Percentiles rank a stretch among this genome's conserved stretches.
These are phyloP conservation scores for Dactylis glomerata DNA, from an alignment of 176 grass and related monocot species.

Conservation along the genomic window DNA sequence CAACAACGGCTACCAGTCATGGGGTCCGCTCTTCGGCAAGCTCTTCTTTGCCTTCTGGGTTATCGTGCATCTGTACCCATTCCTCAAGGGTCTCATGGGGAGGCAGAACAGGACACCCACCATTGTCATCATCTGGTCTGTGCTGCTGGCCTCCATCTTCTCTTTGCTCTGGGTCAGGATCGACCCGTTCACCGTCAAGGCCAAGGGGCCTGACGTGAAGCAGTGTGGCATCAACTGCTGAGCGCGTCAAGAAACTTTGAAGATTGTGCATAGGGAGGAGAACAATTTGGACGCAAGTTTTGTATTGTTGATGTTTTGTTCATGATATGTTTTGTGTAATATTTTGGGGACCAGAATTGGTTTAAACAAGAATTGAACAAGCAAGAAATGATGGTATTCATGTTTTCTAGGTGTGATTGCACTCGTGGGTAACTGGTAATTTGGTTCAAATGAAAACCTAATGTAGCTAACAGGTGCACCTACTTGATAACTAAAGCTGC, in stretches of 20 bases:
- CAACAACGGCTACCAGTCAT: slow-evolving; percentile 85
- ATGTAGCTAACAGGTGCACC: not conserved
- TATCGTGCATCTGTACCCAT: slow-evolving; percentile 92
- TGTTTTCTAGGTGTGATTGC: not conserved
- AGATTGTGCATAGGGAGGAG: slow-evolving; percentile 48
- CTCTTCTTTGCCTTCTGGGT: slow-evolving; percentile 97
- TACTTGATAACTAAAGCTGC: not conserved
- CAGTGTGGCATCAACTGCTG: slow-evolving; percentile 96
- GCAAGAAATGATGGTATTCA: not conserved
- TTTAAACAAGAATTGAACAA: slow-evolving; percentile 37
- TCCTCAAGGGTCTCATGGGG: slow-evolving; percentile 97
- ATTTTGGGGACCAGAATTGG: slow-evolving; percentile 34
- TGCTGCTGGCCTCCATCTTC: slow-evolving; percentile 90
- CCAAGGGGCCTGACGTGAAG: slow-evolving; percentile 76
- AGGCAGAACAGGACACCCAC: slow-evolving; percentile 95
- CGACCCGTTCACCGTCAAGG: slow-evolving; percentile 70
- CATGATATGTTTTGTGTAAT: slow-evolving; percentile 42
- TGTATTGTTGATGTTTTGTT: slow-evolving; percentile 37
- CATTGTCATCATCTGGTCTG: slow-evolving; percentile 89
- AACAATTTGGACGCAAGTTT: slow-evolving; percentile 54
- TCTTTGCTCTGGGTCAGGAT: slow-evolving; percentile 98
- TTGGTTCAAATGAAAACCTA: not conserved
- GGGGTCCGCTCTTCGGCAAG: slow-evolving; percentile 94
- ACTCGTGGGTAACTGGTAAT: not conserved
- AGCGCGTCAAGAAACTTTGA: slow-evolving; percentile 11